Evolutionary conservation across 2,329 filamentous ascomycete species (phyloP), one percentile per base, ranked within the genome.

Genomic region (Zasmidium angulare): DNA sequence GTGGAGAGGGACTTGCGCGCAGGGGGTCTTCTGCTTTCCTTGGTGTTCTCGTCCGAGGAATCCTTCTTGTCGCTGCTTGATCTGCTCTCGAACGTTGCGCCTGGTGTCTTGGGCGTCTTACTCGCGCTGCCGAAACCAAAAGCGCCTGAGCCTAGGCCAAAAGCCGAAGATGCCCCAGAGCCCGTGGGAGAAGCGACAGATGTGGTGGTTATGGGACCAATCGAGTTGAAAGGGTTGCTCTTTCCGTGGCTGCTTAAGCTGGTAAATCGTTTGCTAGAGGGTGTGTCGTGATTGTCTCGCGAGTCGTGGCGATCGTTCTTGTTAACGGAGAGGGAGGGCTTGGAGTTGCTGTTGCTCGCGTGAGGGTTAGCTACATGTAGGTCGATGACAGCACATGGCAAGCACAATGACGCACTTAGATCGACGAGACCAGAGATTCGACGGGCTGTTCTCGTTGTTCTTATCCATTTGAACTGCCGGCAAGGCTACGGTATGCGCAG

Each of bases 111-210:
- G 54, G 92, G 90, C 1, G 92, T 93, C 80, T 96, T 96, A 14
- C 61, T 58, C 29, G 89, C 85, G 47, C 82, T 82, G 22, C 93
- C 93, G 75, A 96, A 96, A n/a, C 93, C 96, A 75, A 99, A 99
- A 56, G 95, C 95, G 68, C 95, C 95, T 19, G 91, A 96, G 46
- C 95, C 95, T 61, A 99, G 81, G 53, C 92, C 93, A 77, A 99
- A 99, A 59, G 93, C 93, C 70, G 89, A 93, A 19, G 91, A 92
- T 56, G 90, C 91, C 68, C 84, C 86, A 68, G 84, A 84, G 55
- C 85, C 83, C 12, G 89, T 91, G 14, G 92, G 91, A 10, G 91
- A 93, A 36, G 88, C 83, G 56, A 92, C 80, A 58, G 70, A 74
- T 51, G 84, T 85, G 53, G 83, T 84, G 62, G 85, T 86, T 69